phyloP scores from a whole-genome alignment of 2,329 filamentous ascomycete genomes.

The Helminthosporium solani region DNA sequence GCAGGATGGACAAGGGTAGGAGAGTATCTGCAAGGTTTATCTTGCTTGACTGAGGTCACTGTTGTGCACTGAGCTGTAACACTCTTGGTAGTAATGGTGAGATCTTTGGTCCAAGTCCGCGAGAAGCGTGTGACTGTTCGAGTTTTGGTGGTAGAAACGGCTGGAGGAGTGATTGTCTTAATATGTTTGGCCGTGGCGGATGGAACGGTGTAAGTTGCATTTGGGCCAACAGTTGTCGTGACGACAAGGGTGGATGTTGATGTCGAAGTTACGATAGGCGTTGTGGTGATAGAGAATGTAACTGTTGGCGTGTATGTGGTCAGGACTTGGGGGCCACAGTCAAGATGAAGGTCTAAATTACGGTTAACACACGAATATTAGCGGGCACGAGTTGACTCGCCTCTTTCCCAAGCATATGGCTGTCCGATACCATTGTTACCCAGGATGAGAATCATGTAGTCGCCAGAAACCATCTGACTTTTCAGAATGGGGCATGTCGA shows the following conservation, averaged over 20 bases:
- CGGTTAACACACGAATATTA: not conserved
- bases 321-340: constrained; percentile 35
- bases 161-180: constrained; percentile 33
- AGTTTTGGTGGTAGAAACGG: constrained; percentile 31
- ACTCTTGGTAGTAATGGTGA: constrained; percentile 37
- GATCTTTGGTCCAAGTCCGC: constrained; percentile 22
- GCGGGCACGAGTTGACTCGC: constrained; percentile 29
- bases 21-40: constrained; percentile 39
- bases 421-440: constrained; percentile 49
- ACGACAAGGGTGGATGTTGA: constrained; percentile 25
- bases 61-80: constrained; percentile 42
- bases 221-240: constrained; percentile 28
- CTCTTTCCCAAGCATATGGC: constrained; percentile 49
- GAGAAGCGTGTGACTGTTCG: constrained; percentile 22
- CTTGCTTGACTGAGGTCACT: constrained; percentile 28
- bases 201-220: constrained; percentile 33
- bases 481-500: constrained; percentile 48
- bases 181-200: constrained; percentile 34
- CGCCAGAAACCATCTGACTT: constrained; percentile 46
- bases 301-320: constrained; percentile 36
- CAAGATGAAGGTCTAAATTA: constrained; percentile 32
- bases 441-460: constrained; percentile 47
- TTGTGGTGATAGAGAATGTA: constrained; percentile 33
- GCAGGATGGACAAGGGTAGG: constrained; percentile 38
- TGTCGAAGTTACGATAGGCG: constrained; percentile 27